phyloP scores from a whole-genome alignment of 352 stramenopile genomes.

The Pythium brassicae region DNA sequence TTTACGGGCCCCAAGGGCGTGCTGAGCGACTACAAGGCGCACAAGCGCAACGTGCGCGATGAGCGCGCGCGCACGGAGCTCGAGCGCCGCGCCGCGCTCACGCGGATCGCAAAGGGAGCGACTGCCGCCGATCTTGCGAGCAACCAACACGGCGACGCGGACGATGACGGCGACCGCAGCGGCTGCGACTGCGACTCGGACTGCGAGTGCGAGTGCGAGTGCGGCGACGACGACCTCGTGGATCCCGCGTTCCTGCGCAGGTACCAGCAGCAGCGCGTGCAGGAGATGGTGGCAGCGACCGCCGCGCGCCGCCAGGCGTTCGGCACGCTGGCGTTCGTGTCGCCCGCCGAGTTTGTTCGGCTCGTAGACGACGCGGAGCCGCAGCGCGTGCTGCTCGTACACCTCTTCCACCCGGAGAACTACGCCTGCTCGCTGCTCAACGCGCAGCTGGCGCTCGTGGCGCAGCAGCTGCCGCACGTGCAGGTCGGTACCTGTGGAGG shows the following conservation, averaged over 20 bases:
- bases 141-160: not conserved
- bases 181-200: conserved; percentile 16
- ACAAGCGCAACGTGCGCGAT: conserved; percentile 56
- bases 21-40: conserved; percentile 76
- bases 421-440: conserved; percentile 75
- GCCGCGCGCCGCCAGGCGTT: conserved; percentile 23
- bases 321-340: conserved; percentile 54
- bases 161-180: not conserved
- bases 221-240: conserved; percentile 39
- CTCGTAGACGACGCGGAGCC: conserved; percentile 20
- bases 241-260: conserved; percentile 54
- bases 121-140: not conserved
- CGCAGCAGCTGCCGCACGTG: conserved; percentile 43
- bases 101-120: conserved; percentile 59
- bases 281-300: conserved; percentile 48
- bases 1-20: conserved; percentile 82
- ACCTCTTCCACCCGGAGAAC: conserved; percentile 69
- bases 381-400: conserved; percentile 35
- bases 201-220: conserved; percentile 35
- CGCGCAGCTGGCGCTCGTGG: conserved; percentile 50
- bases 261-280: conserved; percentile 59
- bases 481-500: too few species aligned
- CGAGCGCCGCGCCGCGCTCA: conserved; percentile 45
- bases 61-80: conserved; percentile 47
- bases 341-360: conserved; percentile 51